Evolutionary conservation across 2,329 filamentous ascomycete genomes (phyloP), one percentile per base, ranked within the genome.

Genomic region (Pestalotiopsis sp.): DNA sequence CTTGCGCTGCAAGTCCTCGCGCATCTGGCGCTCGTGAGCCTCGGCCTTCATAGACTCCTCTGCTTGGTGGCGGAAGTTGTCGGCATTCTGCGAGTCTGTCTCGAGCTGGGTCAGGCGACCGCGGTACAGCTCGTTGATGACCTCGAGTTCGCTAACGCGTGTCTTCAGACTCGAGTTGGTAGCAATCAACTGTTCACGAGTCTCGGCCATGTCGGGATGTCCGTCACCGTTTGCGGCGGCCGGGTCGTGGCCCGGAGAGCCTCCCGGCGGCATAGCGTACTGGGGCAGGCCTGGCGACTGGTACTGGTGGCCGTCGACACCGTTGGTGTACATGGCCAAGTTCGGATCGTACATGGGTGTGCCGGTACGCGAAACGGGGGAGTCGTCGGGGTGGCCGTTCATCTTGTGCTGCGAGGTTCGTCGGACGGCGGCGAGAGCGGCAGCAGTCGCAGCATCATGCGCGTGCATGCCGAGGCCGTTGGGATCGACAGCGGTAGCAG

Each of bases 161-260:
- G 96, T 99, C 83, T 97, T 97, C n/a, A 98, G 86, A 65, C 91
- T 92, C 4, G 93, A 93, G 79, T 97, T 97, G 70, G 91, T 89
- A 1, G 92, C 91, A 66, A 94, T 84, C 27, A 97, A 87, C 70
- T 93, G 91, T 77, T 97, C 93, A 78, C 93, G 94, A 3, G 91
- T 92, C 77, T 94, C 92, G 0, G 92, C 89, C 4, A 89, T 85
- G 69, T 95, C 93, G 68, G 91, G 84, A 71, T 91, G 90, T 69
- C 87, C 81, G 31, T 91, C 87, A 67, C 84, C 87, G 71, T 86
- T 88, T 71, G 85, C 74, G 7, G 84, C 85, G 17, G 86, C 85
- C 12, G 79, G 78, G 0, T 82, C 78, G 74, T 75, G 90, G 82
- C 75, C 90, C 82, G 71, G 85, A 79, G 74, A 87, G 79, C 78